Evolutionary conservation across 169 alveolate genomes (phyloP), one percentile per base, ranked within the genome.

Genomic region (Toxoplasma gondii): DNA sequence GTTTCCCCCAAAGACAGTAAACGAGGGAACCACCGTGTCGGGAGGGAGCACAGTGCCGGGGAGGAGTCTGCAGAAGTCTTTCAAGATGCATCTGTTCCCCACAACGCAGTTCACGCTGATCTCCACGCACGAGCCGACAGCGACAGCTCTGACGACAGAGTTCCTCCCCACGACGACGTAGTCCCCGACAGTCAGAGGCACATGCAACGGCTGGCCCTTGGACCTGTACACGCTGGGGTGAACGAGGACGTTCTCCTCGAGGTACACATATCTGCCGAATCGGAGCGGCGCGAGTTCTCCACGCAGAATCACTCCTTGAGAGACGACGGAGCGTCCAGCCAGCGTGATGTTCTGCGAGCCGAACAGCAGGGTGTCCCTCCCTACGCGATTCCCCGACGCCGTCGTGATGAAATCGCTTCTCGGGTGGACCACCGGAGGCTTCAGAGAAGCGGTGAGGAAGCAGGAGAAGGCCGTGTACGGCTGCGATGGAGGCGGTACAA

Each of bases 1-100:
- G 54, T 93, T 91, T 54, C 99, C 99, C 31, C 98, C 98, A 96
- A 96, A 97, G 78, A 97, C 97, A 39, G 98, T 96, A 94, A 96
- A 96, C 12, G 98, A 97, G 34, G 98, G 98, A 53, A 98, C 97
- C 43, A 96, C 92, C 34, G 98, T 96, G 94, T 97, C 98, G 53
- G 98, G 96, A 12, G 98, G 96, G 53, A 98, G 95, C 91, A 94
- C 95, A 67, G 98, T 91, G 83, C 95, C 94, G 88, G 98, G 98
- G 80, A 96, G 88, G 36, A 98, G 96, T 64, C 87, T 94, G 69
- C 97, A 96, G 94, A 96, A 96, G 94, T 97, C 98, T 91, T 95
- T 97, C 54, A 98, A 93, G 41, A 96, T 95, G 81, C 96, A 88
- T 78, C 98, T 95, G 67, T 97, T 97, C 38, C 99, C 97, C 94